Evolutionary conservation across 2,329 filamentous ascomycete species (phyloP), one percentile per base, ranked within the genome.

Genomic region (Drechslera avenae): DNA sequence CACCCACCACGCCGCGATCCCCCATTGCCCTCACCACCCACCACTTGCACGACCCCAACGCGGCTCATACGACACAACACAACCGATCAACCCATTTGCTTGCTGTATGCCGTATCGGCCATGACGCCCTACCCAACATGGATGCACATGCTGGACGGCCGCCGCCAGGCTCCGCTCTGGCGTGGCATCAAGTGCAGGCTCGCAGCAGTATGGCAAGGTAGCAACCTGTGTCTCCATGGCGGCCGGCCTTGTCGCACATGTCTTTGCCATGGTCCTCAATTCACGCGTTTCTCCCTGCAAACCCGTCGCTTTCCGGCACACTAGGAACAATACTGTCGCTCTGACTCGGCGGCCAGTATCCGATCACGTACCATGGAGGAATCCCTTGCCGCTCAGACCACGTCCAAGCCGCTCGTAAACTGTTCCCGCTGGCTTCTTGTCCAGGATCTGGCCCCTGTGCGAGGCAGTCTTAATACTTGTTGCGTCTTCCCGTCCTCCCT

Each of bases 151-250:
- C 59, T 60, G 57, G 47, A 42, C 54, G 43, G 50, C 56, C 50
- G 44, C 42, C 33, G 37, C 35, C 44, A 50, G 50, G 52, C 52
- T 52, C 12, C 3, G 2, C 26, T 12, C 9, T 13, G 26, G 2
- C 26, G 26, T 28, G 26, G 26, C 26, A 28, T 28, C 26, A 28
- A 28, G 26, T 28, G 10, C n/a, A 28, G 4, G 50, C 63, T 60
- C 51, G 51, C 50, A 34, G 47, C 47, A 44, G 56, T 55, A 61
- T 62, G 64, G 64, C 65, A 66, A 54, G 57, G 67, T 71, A 64
- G 63, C 63, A 70, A 63, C 65, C 59, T 68, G 64, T 70, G 64
- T 62, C 44, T 54, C 64, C 55, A 47, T 64, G 66, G 64, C 63
- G 45, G 56, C 48, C 35, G 26, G 9, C 10, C 26, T 64, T 59